A percentile compares a stretch with the other conserved stretches of the same genome.
Conservation (phyloP, 2,329 filamentous ascomycete species). For the Aspergillus amoenus region DNA sequence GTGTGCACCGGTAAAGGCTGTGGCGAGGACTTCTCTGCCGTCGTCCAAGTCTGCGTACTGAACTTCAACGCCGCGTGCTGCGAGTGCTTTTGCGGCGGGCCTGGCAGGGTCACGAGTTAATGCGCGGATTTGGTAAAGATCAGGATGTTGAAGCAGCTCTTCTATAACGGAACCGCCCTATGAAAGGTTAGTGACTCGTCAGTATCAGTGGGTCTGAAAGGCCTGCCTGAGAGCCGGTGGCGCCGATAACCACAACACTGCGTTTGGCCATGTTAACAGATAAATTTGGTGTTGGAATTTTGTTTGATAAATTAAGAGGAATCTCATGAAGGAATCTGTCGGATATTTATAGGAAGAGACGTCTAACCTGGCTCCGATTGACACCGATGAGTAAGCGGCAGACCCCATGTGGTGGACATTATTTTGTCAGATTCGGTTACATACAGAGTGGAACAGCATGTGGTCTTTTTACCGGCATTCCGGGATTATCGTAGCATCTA, state of each 20-base stretch:
- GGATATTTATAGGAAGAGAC: no score
- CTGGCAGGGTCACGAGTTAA: slow-evolving; percentile 45
- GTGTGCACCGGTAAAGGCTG: slow-evolving; percentile 10
- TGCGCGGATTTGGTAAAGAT: slow-evolving; percentile 48
- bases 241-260: slow-evolving; percentile 13
- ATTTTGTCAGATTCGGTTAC: no score
- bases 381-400: no score
- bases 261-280: not conserved
- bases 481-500: no score
- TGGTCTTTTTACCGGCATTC: no score
- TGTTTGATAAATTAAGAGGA: no score
- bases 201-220: not conserved
- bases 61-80: slow-evolving; percentile 19
- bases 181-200: not conserved
- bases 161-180: slow-evolving; percentile 50
- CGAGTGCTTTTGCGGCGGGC: slow-evolving; percentile 22
- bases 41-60: slow-evolving; percentile 20
- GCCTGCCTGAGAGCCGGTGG: slow-evolving; percentile 14
- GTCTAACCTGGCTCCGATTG: no score
- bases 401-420: no score
- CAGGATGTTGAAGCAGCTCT: slow-evolving; percentile 43
- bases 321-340: no score
- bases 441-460: no score
- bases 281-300: no score
- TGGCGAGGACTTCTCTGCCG: slow-evolving; percentile 1